A percentile compares a stretch with the other conserved stretches of the same genome.
phyloP scores from a whole-genome alignment of 1,139 yeast species.

The Zygosaccharomyces sapae region DNA sequence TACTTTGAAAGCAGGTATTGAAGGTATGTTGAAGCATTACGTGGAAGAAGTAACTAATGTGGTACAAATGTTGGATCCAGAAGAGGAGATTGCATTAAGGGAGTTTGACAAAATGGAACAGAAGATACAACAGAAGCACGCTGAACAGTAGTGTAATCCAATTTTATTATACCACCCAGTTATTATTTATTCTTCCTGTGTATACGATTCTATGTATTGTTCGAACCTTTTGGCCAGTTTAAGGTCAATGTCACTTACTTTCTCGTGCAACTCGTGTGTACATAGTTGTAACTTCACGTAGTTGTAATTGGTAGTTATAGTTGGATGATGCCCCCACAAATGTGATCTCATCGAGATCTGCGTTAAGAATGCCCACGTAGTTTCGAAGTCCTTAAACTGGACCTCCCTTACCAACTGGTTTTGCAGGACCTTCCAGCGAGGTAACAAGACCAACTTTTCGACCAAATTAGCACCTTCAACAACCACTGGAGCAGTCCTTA shows the following conservation, averaged over 20 bases:
- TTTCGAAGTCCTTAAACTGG: conserved; percentile 49
- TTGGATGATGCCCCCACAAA: conserved; percentile 67
- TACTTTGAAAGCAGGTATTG: conserved; percentile 74
- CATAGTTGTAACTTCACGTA: conserved; percentile 53
- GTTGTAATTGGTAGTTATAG: conserved; percentile 60
- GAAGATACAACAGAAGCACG: conserved; percentile 21
- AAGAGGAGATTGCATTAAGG: conserved; percentile 38
- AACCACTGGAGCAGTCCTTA: conserved; percentile 26
- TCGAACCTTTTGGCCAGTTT: conserved; percentile 54
- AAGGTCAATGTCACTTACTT: conserved; percentile 56
- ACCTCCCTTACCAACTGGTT: conserved; percentile 36
- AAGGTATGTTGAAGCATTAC: conserved; percentile 74
- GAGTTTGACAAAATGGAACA: conserved; percentile 37
- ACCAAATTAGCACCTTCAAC: conserved; percentile 13
- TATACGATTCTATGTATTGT: conserved; percentile 33
- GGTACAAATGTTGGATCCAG: conserved; percentile 51
- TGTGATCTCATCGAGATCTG: conserved; percentile 60
- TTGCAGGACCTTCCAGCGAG: conserved; percentile 22
- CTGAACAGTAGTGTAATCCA: not conserved
- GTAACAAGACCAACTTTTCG: conserved; percentile 10
- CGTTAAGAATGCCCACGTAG: conserved; percentile 64
- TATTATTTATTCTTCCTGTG: conserved; percentile 7
- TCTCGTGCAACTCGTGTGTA: conserved; percentile 58
- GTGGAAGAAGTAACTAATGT: conserved; percentile 74
- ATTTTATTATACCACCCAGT: too few relatives aligned